Evolutionary conservation across 108 stramenopile genomes (phyloP), one percentile per base, ranked within the genome.

Genomic region (Cyclotella distinguenda): DNA sequence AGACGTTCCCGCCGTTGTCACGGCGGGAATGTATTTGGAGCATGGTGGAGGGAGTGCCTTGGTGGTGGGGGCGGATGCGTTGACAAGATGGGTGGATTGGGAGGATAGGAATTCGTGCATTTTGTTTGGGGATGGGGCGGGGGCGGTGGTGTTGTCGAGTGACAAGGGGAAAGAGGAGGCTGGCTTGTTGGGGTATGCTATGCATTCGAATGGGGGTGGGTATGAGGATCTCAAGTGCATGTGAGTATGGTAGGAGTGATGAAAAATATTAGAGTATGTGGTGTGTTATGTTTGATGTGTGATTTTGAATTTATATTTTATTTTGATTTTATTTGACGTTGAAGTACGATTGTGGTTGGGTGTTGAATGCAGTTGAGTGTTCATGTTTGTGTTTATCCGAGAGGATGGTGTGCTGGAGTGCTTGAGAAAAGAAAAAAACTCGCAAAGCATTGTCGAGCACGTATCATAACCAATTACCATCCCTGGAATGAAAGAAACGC

Each of bases 61-160:
- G 19, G 95, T 98, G 6, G 38, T 98, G 43, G 97, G 97, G 26
- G 89, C 93, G 11, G 97, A 98, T 80, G 96, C 97, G 10, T 60
- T 98, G 12, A 85, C 82, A 30, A 81, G 97, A 64, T 95, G 91
- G 91, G 89, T 96, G 2, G 97, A 98, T 78, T 98, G 97, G 97
- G 91, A 90, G 49, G 95, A 98, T 73, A 81, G 97, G 27, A 96
- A 96, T 79, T 64, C 84, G 4, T 97, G 96, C 60, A 98, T 98
- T 50, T 69, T 98, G 21, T 98, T 98, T 79, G 97, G 97, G 21
- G 97, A 98, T 81, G 97, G 96, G 6, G 95, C 96, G 2, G 97
- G 96, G 1, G 97, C 97, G n/a, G 86, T 95, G 86, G 95, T 98
- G 12, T 36, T 97, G 11, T 46, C 58, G 30, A 55, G 58, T n/a